Base-by-base conservation (phyloP, 371 early-diverging fungal species). In the Umbelopsis sp. region DNA sequence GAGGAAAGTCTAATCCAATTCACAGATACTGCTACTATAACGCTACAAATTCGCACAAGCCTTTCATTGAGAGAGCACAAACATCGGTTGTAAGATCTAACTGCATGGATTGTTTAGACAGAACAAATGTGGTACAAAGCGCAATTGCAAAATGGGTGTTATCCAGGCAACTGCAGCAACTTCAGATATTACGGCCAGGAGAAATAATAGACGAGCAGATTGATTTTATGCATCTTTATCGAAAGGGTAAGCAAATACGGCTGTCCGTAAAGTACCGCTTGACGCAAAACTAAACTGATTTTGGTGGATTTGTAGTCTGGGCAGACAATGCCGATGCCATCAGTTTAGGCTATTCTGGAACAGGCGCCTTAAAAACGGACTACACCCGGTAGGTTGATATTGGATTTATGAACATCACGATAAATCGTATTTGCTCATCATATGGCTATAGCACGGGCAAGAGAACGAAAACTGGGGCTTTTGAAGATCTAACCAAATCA, bases 81-180 rank as follows among this genome's bases (percentile, higher is more conserved):
- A 80, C 76, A 7, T 94, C 94, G 0, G 91, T 98, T 2, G 83
- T 97, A 4, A 89, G 99, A 52, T 93, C 99, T 4, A 99, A 99
- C 76, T 99, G 99, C 76, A 98, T 99, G 91, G 99, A 99, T 83
- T 99, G 99, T 74, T 80, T 99, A 41, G 99, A 99, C 78, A 89
- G 99, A 71, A 99, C 99, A 38, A 99, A 99, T 76, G 97, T 99
- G 0, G 96, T 97, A 1, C 99, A 99, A 75, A 92, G 91, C 37
- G 90, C 94, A 16, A 71, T 98, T 16, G 95, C 94, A 4, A 83
- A 92, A 45, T 77, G 82, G 68, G 75, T 90, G 0, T 76, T 95
- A 41, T 86, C 83, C 44, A 74, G 77, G 37, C 93, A 94, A 65
- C 73, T 94, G 45, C 85, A 87, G 18, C 85, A 87, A 3, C 63